phyloP scores from a whole-genome alignment of 2,329 filamentous ascomycete genomes.

The Fusarium newnesense region DNA sequence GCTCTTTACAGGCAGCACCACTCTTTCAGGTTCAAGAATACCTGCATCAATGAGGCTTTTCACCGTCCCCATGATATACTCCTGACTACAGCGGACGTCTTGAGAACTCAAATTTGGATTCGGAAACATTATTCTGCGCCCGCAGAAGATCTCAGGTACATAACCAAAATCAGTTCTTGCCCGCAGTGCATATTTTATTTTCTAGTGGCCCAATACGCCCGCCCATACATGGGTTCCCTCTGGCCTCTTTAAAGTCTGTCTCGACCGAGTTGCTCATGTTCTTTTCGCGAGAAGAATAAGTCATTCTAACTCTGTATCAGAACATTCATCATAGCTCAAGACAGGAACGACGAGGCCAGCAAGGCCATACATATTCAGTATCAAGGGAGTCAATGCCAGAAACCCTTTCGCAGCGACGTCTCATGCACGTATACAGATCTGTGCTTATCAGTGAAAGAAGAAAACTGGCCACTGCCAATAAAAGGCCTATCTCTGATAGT shows the following conservation, averaged over 20 bases:
- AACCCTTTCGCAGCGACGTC: background rate
- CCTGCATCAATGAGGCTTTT: background rate
- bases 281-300: too few species aligned
- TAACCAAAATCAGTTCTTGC: background rate
- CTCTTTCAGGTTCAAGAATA: background rate
- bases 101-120: background rate
- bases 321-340: too few species aligned
- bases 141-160: background rate
- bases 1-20: background rate
- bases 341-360: too few species aligned
- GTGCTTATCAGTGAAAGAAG: background rate
- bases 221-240: background rate
- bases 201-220: background rate
- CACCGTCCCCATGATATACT: background rate
- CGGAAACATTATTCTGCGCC: background rate
- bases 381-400: too few species aligned
- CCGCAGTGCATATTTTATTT: background rate
- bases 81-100: background rate
- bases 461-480: background rate
- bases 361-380: too few species aligned
- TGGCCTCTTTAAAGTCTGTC: too few species aligned
- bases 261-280: too few species aligned
- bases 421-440: background rate
- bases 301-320: too few species aligned
- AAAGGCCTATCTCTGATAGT: background rate